Percentiles rank a stretch among this genome's conserved stretches.
Evolutionary conservation across 1,284 basidiomycete species (phyloP).

Genomic region (Cutaneotrichosporon cyanovorans): DNA sequence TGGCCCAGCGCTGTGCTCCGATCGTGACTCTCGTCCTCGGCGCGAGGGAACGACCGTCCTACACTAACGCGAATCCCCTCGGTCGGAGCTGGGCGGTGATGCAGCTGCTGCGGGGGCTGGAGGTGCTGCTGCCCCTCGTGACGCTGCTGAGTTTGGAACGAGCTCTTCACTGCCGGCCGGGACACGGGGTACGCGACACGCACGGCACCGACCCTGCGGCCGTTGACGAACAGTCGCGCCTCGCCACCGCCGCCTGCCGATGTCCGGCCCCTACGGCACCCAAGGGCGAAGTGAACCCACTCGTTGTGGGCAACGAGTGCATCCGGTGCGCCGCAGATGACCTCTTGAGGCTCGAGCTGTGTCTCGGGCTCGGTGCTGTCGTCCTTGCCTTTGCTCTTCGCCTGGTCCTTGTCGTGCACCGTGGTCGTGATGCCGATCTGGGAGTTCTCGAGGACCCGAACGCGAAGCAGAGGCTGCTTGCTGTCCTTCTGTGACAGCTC

Average conservation of each 20-base stretch:
- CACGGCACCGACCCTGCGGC: constrained; percentile 34
- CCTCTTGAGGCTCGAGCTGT: constrained; percentile 23
- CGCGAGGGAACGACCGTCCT: not conserved
- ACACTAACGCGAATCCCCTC: constrained; percentile 10
- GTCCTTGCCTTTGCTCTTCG: not conserved
- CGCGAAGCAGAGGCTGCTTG: constrained; percentile 20
- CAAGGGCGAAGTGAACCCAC: constrained; percentile 43
- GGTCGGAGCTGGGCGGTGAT: constrained; percentile 7
- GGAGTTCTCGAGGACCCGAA: constrained; percentile 43
- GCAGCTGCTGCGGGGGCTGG: not conserved
- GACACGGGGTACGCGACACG: constrained; percentile 31
- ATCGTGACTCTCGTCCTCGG: too few species aligned
- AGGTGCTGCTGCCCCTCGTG: constrained; percentile 2
- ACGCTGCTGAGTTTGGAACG: not conserved
- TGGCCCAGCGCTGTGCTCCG: constrained; percentile 21
- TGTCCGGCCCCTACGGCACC: constrained; percentile 26
- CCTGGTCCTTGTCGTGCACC: constrained; percentile 10
- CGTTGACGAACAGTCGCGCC: constrained; percentile 37
- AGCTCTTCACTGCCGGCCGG: constrained; percentile 5
- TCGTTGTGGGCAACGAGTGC: constrained; percentile 41
- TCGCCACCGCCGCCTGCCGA: constrained; percentile 23
- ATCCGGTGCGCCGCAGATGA: constrained; percentile 37
- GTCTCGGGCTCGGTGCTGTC: not conserved
- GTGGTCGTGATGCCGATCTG: constrained; percentile 38
- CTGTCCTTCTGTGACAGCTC: constrained; percentile 29